Conservation (phyloP, 371 early-diverging fungal species). For the Lichtheimia ornata region DNA sequence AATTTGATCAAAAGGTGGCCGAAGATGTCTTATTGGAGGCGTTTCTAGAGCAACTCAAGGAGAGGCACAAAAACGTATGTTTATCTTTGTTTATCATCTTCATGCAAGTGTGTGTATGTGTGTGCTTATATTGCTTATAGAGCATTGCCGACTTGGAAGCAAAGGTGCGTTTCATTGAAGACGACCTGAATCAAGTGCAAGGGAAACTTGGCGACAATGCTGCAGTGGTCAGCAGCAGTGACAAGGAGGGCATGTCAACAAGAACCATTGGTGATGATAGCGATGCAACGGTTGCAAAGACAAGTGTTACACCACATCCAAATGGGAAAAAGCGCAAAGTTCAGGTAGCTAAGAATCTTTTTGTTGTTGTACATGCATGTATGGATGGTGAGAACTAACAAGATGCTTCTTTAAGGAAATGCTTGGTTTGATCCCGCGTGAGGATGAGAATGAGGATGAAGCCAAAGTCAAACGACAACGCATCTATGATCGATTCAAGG, state of each 20-base stretch:
- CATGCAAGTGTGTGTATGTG: background rate
- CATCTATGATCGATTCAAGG: constrained; percentile 68
- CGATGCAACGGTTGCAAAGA: background rate
- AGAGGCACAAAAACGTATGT: constrained; percentile 13
- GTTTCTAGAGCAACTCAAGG: constrained; percentile 56
- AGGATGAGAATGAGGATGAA: background rate
- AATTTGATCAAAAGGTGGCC: constrained; percentile 46
- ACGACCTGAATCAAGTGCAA: constrained; percentile 23
- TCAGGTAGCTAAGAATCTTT: background rate
- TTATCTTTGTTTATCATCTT: background rate
- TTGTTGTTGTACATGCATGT: background rate
- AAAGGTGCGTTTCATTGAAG: constrained; percentile 39
- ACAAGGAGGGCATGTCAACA: no score
- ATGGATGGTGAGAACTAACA: background rate
- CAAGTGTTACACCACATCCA: background rate
- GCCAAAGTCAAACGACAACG: constrained; percentile 37
- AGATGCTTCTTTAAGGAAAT: background rate
- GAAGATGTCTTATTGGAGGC: constrained; percentile 58
- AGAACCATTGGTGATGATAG: background rate
- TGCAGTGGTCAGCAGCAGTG: background rate
- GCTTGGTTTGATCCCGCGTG: constrained; percentile 4
- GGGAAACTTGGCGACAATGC: background rate
- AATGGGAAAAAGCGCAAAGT: constrained; percentile 1
- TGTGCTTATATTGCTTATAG: constrained; percentile 12
- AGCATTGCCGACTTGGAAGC: constrained; percentile 28